phyloP scores from a whole-genome alignment of 2,329 filamentous ascomycete species.

The Cladosporium sphaerospermum region DNA sequence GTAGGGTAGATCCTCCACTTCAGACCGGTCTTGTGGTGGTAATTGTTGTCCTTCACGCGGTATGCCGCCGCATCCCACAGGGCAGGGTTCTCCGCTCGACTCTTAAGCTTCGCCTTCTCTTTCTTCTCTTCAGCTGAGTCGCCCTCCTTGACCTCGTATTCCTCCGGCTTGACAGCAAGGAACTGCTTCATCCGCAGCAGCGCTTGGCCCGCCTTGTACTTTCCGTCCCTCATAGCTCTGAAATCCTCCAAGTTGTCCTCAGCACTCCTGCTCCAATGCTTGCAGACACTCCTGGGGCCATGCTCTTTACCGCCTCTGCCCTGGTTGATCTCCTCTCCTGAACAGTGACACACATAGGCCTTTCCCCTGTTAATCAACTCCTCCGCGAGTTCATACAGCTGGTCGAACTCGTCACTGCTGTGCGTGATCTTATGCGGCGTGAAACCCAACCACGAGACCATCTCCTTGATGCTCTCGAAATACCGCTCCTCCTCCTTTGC shows the following conservation, averaged over 20 bases:
- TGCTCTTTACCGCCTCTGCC: slow-evolving; percentile 73
- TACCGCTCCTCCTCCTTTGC: slow-evolving; percentile 87
- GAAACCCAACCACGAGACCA: slow-evolving; percentile 81
- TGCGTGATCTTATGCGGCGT: slow-evolving; percentile 73
- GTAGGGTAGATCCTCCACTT: slow-evolving; percentile 94
- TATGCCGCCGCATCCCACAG: slow-evolving; percentile 97
- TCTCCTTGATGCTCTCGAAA: slow-evolving; percentile 82
- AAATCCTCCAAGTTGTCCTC: slow-evolving; percentile 79
- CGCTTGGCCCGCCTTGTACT: slow-evolving; percentile 78
- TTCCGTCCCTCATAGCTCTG: slow-evolving; percentile 81
- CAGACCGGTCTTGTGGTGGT: slow-evolving; percentile 71
- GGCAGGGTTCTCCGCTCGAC: slow-evolving; percentile 69
- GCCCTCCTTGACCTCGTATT: slow-evolving; percentile 28
- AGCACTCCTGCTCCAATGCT: slow-evolving; percentile 66
- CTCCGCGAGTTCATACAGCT: slow-evolving; percentile 82
- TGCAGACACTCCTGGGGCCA: slow-evolving; percentile 69
- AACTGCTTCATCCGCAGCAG: slow-evolving; percentile 93
- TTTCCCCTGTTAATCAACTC: slow-evolving; percentile 66
- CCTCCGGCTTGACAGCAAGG: slow-evolving; percentile 40
- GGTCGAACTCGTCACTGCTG: slow-evolving; percentile 84
- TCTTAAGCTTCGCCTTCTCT: slow-evolving; percentile 29
- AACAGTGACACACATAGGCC: slow-evolving; percentile 82
- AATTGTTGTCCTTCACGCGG: slow-evolving; percentile 66
- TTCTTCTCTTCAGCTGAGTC: slow-evolving; percentile 29
- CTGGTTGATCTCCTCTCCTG: slow-evolving; percentile 73